Conservation (phyloP, 2,329 filamentous ascomycete genomes). For the Colletotrichum siamense region DNA sequence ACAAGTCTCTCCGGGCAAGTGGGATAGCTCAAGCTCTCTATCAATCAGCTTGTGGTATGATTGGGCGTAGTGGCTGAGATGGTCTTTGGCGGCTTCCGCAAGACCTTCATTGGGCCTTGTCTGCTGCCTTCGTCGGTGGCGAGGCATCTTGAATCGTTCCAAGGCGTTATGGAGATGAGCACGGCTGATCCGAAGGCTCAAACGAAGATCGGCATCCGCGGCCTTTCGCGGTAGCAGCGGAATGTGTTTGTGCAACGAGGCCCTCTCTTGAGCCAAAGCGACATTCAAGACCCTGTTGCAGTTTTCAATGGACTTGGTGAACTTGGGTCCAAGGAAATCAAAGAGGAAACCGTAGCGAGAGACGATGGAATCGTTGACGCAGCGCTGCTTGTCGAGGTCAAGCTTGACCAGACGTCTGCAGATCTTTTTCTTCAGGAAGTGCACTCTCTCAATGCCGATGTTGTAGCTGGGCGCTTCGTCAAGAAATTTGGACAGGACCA, state of each 20-base stretch:
- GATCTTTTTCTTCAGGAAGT: constrained; percentile 56
- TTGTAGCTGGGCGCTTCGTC: constrained; percentile 34
- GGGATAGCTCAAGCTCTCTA: constrained; percentile 16
- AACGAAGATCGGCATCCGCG: constrained; percentile 28
- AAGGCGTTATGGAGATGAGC: constrained; percentile 29
- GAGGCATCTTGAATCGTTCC: background rate
- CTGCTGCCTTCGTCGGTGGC: background rate
- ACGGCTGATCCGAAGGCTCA: constrained; percentile 48
- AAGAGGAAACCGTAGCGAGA: constrained; percentile 34
- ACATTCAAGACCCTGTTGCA: constrained; percentile 34
- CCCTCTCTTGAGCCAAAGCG: constrained; percentile 47
- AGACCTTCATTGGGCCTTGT: background rate
- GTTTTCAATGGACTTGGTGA: constrained; percentile 32
- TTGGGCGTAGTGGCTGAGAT: constrained; percentile 24
- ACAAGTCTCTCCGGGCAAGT: constrained; percentile 5
- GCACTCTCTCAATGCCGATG: constrained; percentile 38
- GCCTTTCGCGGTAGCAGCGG: constrained; percentile 44
- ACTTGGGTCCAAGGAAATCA: constrained; percentile 26
- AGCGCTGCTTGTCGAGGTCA: constrained; percentile 41
- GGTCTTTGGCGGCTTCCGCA: constrained; percentile 10
- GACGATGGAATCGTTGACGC: background rate
- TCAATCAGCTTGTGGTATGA: constrained; percentile 21
- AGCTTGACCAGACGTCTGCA: constrained; percentile 64
- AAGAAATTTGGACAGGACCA: constrained; percentile 52
- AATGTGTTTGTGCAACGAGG: constrained; percentile 39